Conservation (phyloP, 2,329 filamentous ascomycete genomes). For the Aspergillus fischeri region DNA sequence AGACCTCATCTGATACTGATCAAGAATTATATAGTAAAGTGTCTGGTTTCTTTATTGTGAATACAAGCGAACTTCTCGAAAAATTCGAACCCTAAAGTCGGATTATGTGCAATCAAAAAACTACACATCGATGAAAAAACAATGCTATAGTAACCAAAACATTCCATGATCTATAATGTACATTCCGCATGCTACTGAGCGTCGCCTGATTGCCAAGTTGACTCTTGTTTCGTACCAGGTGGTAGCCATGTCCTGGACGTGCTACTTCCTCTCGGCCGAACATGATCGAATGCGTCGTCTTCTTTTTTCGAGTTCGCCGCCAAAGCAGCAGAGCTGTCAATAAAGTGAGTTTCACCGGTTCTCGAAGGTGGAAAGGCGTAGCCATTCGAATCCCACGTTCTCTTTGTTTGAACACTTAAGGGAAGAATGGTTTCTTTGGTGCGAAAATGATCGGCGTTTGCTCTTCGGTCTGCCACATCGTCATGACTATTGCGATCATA, state of each 20-base stretch:
- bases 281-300: conserved; percentile 43
- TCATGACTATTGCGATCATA: conserved; percentile 91
- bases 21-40: not conserved
- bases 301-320: conserved; percentile 37
- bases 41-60: not conserved
- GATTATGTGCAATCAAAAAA: conserved; percentile 1
- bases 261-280: conserved; percentile 38
- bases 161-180: not conserved
- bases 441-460: conserved; percentile 60
- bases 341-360: conserved; percentile 15
- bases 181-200: conserved; percentile 18
- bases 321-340: conserved; percentile 15
- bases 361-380: conserved; percentile 31
- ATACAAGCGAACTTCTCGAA: not conserved
- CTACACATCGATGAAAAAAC: not conserved
- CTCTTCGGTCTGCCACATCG: conserved; percentile 80
- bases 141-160: not conserved
- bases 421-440: conserved; percentile 64
- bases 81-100: not conserved
- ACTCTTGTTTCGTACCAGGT: conserved; percentile 78
- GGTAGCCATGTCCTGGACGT: conserved; percentile 58
- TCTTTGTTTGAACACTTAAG: conserved; percentile 45
- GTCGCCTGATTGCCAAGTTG: conserved; percentile 66
- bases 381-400: conserved; percentile 35
- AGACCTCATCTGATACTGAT: not conserved